Evolutionary conservation across 495 filamentous ascomycete genomes (phyloP), one percentile per base, ranked within the genome.

Genomic region (Sporormia fimetaria): DNA sequence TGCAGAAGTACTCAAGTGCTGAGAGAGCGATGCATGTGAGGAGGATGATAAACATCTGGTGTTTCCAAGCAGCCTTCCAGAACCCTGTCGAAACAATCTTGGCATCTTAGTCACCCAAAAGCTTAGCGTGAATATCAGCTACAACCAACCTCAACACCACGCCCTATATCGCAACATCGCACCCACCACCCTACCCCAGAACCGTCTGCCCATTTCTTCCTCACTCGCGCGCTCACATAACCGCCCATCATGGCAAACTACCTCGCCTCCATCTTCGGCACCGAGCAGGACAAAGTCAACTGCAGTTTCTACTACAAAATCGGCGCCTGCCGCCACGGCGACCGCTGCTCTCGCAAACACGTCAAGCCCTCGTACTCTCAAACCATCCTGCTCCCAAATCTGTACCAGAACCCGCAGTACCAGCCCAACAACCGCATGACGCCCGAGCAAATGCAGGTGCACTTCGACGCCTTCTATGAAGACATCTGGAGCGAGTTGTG

Each of bases 401-500:
- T 98, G 55, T 98, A 98, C 71, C 90, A 98, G 62, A 98, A 98
- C 69, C 90, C 90, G 6, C 85, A 86, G 53, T 94, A 92, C 74
- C 87, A 96, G 60, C 81, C 84, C 29, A 93, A 94, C 67, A 90
- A 78, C 69, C 87, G 87, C 65, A 92, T 95, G 82, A 94, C 90
- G 65, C 61, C 86, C 8, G 76, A 70, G 47, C 90, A 98, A 69
- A 78, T 94, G 59, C 88, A 95, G 67, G 92, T 88, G 67, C 90
- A 98, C 70, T 98, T 96, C 59, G 92, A 98, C 66, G 88, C 90
- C 52, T 98, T 98, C 68, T 98, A 98, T 69, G 90, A 98, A 67
- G 90, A 98, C 62, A 80, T 98, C 51, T 98, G 90, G 85, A 94
- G 88, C 69, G 90, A 98, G 73, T 83, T 98, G 80, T 63, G 61